Evolutionary conservation across 352 stramenopile species (phyloP), one percentile per base, ranked within the genome.

Genomic region (Pythium insidiosum): DNA sequence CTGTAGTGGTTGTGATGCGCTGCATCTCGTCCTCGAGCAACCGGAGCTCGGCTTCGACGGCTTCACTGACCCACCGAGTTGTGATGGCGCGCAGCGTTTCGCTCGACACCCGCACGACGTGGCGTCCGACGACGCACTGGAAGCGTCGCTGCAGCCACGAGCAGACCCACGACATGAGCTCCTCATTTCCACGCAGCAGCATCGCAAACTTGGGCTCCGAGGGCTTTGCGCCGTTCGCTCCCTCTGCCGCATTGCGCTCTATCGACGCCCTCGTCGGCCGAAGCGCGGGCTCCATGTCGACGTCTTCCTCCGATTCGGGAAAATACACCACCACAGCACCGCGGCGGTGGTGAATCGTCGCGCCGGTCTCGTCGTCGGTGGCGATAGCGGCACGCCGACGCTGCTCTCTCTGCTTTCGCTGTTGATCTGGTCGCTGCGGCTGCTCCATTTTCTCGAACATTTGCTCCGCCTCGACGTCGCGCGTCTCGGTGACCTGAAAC

Each of bases 71-170:
- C 38, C 38, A 48, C 19, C 44, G 45, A 21, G 43, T 43, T 19
- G 50, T 26, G 21, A 52, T 38, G 19, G 43, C 43, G 25, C 50
- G 43, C 20, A 63, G 54, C 29, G 45, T 57, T 18, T 53, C 49
- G 16, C 36, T 49, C 6, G 33, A 51, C 22, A 69, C 40, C 18
- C 44, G 46, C 19, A 65, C 43, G 16, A 48, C 39, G 22, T 66
- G 55, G 6, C 53, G 44, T 5, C 43, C 60, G 16, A 69, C 38
- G 7, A 63, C 25, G 30, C 60, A 69, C 45, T 69, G 60, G 53
- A 63, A 69, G 12, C 47, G 50, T 13, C 56, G 52, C 30, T 69
- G 60, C 29, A 69, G 19, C 60, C 60, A 69, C 2, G 43, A 55
- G 40, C 60, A 50, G 21, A 65, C 47, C 37, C 38, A 56, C 3